Evolutionary conservation across 176 grass and related monocot genomes (phyloP).

Genomic region (Juncus inflexus): DNA sequence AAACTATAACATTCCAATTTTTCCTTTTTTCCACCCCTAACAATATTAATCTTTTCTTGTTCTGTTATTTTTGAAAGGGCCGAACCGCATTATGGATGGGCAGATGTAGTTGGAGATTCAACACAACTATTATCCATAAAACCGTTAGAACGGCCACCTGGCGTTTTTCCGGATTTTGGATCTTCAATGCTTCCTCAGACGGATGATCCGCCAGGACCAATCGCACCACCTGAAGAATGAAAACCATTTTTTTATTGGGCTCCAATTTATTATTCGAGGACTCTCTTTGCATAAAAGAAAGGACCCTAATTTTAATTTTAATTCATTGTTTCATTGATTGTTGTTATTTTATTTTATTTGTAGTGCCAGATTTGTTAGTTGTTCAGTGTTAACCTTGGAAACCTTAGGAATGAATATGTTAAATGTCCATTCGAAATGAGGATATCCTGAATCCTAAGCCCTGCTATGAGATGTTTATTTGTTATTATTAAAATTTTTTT

Average conservation of each 20-base stretch:
- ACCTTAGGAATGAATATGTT: not conserved
- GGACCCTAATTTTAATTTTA: slow-evolving; percentile 18
- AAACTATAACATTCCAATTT: not conserved
- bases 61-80: slow-evolving; percentile 35
- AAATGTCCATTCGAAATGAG: not conserved
- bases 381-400: slow-evolving; percentile 3
- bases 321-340: slow-evolving; percentile 52
- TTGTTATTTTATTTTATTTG: slow-evolving; percentile 18
- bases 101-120: slow-evolving; percentile 85
- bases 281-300: slow-evolving; percentile 54
- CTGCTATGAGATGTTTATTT: not conserved
- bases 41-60: not conserved
- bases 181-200: slow-evolving; percentile 24
- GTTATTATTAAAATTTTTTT: slow-evolving; percentile 2
- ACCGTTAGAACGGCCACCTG: slow-evolving; percentile 54
- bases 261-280: slow-evolving; percentile 39
- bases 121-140: slow-evolving; percentile 78
- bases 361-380: not conserved
- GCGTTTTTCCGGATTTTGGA: slow-evolving; percentile 63
- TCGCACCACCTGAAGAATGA: slow-evolving; percentile 36
- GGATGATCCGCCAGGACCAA: slow-evolving; percentile 46
- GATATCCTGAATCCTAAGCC: slow-evolving; percentile 15
- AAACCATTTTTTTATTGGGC: slow-evolving; percentile 15
- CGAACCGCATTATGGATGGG: slow-evolving; percentile 94
- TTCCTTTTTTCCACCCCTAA: not conserved